Conservation (phyloP, 2,329 filamentous ascomycete genomes). For the Phoma herbarum region DNA sequence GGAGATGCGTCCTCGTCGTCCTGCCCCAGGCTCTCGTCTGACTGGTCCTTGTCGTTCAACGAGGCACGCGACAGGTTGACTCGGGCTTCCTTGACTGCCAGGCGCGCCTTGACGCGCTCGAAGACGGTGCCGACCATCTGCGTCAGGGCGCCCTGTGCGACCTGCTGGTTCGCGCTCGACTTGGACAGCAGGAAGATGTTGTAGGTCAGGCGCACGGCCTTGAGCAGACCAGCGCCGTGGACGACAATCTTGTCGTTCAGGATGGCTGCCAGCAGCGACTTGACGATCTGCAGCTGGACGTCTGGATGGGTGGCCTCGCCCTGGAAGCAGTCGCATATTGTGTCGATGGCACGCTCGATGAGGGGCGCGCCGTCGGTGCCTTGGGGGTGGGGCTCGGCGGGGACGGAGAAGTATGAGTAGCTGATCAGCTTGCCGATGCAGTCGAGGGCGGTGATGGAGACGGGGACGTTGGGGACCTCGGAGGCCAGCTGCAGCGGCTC, state of each 20-base stretch:
- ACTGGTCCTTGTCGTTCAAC: constrained; percentile 48
- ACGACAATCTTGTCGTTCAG: constrained; percentile 99
- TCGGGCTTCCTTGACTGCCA: constrained; percentile 87
- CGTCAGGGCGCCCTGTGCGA: constrained; percentile 94
- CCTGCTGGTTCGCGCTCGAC: constrained; percentile 92
- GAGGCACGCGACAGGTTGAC: constrained; percentile 62
- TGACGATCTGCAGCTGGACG: constrained; percentile 97
- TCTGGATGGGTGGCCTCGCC: constrained; percentile 92
- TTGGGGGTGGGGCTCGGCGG: constrained; percentile 55
- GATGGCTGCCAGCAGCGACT: constrained; percentile 92
- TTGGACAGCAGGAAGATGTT: constrained; percentile 98
- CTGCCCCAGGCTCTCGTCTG: constrained; percentile 44
- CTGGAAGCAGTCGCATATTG: constrained; percentile 99
- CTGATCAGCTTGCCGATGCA: constrained; percentile 99
- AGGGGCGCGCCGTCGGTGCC: constrained; percentile 68
- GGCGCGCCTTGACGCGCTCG: constrained; percentile 85
- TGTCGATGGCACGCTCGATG: constrained; percentile 97
- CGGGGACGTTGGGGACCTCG: constrained; percentile 81
- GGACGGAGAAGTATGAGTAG: constrained; percentile 94
- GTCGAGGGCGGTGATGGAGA: constrained; percentile 91
- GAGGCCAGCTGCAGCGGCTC: constrained; percentile 89
- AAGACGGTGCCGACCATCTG: constrained; percentile 99
- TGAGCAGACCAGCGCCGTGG: constrained; percentile 92
- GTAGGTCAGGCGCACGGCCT: constrained; percentile 97
- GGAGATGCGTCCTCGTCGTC: constrained; percentile 35